Conservation (phyloP, 2,329 filamentous ascomycete species). For the Decorospora gaudefroyi region DNA sequence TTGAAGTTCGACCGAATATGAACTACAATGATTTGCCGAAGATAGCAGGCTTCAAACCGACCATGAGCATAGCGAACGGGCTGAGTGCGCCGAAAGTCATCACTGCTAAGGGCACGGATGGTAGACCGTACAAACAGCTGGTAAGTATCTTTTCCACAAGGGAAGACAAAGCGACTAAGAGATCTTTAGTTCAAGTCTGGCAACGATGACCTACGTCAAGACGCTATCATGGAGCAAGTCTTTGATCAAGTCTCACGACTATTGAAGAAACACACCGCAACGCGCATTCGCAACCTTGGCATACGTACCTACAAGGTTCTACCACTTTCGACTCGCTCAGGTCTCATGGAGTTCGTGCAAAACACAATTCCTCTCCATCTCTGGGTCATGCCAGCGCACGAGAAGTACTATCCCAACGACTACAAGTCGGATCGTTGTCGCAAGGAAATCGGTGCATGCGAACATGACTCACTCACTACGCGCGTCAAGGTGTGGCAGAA, state of each 20-base stretch:
- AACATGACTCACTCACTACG: constrained; percentile 69
- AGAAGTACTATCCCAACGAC: constrained; percentile 82
- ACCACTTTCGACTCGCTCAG: constrained; percentile 80
- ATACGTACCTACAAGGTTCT: constrained; percentile 98
- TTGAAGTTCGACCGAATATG: constrained; percentile 71
- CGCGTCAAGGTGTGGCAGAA: constrained; percentile 76
- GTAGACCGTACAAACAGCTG: constrained; percentile 80
- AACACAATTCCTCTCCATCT: constrained; percentile 92
- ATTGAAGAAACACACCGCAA: constrained; percentile 81
- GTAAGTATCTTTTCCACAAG: constrained; percentile 50
- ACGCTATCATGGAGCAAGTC: constrained; percentile 99
- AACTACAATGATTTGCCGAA: constrained; percentile 78
- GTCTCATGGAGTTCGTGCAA: constrained; percentile 95
- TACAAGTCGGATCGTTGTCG: constrained; percentile 76
- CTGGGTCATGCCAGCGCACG: constrained; percentile 88
- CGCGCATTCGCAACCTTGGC: constrained; percentile 82
- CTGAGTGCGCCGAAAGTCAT: constrained; percentile 94
- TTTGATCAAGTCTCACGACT: constrained; percentile 94
- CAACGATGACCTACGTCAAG: constrained; percentile 93
- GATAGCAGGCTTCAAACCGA: constrained; percentile 72
- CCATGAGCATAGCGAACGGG: constrained; percentile 84
- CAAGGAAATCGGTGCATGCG: constrained; percentile 75
- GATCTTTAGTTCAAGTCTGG: constrained; percentile 76
- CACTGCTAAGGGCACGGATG: constrained; percentile 77
- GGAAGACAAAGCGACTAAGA: constrained; percentile 4